Evolutionary conservation across 164 flowering plant genomes (phyloP), one percentile per base, ranked within the genome.

Genomic region (Piper longum): DNA sequence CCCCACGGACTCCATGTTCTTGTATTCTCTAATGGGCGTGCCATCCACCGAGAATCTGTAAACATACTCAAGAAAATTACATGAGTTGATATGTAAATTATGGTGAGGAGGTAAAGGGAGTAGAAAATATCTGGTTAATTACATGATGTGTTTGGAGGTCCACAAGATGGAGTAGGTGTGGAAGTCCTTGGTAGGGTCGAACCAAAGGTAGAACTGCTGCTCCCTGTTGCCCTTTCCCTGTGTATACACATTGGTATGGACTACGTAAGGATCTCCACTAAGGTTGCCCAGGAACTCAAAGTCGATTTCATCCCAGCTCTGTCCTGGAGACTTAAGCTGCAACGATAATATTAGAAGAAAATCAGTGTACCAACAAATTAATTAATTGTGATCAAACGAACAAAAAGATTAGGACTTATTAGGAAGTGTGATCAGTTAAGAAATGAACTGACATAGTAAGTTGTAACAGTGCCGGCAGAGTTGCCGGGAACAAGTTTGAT

Each of bases 71-170:
- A 55, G 36, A 5, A 4, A 55, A n/a, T 59, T 2, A 18, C 5
- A 59, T 13, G 16, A 39, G 42, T 59, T 8, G 17, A 8, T 17
- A 18, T 26, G 2, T 36, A 18, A 59, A 11, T 62, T 44, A 62
- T n/a, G 39, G 36, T 43, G 17, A 57, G 3, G 12, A 16, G 18
- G 61, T 18, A 14, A 3, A 26, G 36, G 36, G 36, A 26, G 36
- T 26, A 26, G 36, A 26, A 26, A 26, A 26, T 1, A 26, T 26
- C 2, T 26, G 36, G 36, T 26, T 7, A 56, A 64, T 64, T 61
- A 67, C 71, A 71, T 42, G 26, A 67, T 67, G 64, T 19, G 62
- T 55, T 44, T 63, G 14, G 66, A 59, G 60, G 41, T 64, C 66
- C 66, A 64, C 13, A 64, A 16, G 59, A 64, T 64, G 66, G 66